These are phyloP conservation scores for Wickerhamiella hasegawae DNA, from an alignment of 805 yeast species.

Conservation along the genomic window DNA sequence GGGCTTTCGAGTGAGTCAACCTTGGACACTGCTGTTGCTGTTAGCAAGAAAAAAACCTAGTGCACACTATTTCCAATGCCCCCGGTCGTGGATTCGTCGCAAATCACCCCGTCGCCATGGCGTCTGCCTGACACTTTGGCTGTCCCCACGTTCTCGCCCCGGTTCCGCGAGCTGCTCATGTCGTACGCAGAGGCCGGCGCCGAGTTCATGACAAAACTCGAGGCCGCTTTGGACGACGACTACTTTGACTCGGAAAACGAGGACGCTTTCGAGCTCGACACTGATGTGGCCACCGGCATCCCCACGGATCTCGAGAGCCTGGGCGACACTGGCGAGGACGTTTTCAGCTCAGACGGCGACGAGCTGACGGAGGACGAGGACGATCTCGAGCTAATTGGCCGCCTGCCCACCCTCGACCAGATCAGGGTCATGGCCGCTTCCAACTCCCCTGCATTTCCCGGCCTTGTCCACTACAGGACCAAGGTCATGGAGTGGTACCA, in stretches of 20 bases:
- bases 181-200: neutral
- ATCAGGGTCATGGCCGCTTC: neutral
- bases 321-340: slow-evolving; percentile 1
- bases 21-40: too few relatives aligned
- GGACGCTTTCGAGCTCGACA: slow-evolving; percentile 28
- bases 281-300: too few relatives aligned
- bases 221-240: neutral
- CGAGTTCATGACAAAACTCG: neutral
- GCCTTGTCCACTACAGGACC: neutral
- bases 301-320: too few relatives aligned
- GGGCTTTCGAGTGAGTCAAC: too few relatives aligned
- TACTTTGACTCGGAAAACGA: neutral
- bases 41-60: too few relatives aligned
- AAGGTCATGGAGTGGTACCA: too few relatives aligned
- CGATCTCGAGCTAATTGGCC: neutral
- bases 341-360: slow-evolving; percentile 1
- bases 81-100: too few relatives aligned
- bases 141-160: too few relatives aligned
- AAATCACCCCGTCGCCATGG: too few relatives aligned
- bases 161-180: too few relatives aligned
- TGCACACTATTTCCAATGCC: too few relatives aligned
- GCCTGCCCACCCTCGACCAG: slow-evolving; percentile 1
- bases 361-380: neutral
- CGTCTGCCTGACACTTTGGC: too few relatives aligned
- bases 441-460: neutral